phyloP scores from a whole-genome alignment of 2,329 filamentous ascomycete species.

The Pleomassaria siparia region DNA sequence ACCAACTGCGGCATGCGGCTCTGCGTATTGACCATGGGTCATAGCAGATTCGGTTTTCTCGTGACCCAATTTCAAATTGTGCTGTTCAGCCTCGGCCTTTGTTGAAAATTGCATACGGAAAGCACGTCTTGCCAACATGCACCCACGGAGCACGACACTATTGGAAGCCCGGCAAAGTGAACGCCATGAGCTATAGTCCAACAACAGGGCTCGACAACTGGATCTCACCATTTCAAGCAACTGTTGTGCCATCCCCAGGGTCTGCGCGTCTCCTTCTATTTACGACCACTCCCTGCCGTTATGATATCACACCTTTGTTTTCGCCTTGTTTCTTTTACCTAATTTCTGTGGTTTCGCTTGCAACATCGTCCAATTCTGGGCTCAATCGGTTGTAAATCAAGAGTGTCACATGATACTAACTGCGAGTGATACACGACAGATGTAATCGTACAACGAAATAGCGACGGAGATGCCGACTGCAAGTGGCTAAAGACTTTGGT shows the following conservation, averaged over 20 bases:
- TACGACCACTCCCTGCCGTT: neutral
- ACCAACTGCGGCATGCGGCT: neutral
- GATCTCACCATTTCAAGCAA: slow-evolving; percentile 5
- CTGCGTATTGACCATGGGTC: neutral
- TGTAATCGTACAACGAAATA: neutral
- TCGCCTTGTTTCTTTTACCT: too few relatives aligned
- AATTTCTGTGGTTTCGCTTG: too few relatives aligned
- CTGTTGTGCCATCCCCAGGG: neutral
- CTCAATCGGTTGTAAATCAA: too few relatives aligned
- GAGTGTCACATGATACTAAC: too few relatives aligned
- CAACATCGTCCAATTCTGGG: neutral
- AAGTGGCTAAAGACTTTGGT: too few relatives aligned
- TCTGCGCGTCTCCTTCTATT: neutral
- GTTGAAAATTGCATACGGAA: neutral
- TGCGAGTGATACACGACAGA: too few relatives aligned
- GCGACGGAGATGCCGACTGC: neutral
- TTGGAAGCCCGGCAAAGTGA: neutral
- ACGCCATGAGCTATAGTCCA: neutral
- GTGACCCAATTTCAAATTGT: neutral
- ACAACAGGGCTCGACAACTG: neutral
- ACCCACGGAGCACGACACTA: neutral
- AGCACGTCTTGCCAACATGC: slow-evolving; percentile 1
- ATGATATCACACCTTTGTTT: too few relatives aligned
- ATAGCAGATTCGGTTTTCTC: neutral
- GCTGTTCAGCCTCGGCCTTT: slow-evolving; percentile 1